Evolutionary conservation across 1,284 basidiomycete species (phyloP), one percentile per base, ranked within the genome.

Genomic region (Leccinum idahoense): DNA sequence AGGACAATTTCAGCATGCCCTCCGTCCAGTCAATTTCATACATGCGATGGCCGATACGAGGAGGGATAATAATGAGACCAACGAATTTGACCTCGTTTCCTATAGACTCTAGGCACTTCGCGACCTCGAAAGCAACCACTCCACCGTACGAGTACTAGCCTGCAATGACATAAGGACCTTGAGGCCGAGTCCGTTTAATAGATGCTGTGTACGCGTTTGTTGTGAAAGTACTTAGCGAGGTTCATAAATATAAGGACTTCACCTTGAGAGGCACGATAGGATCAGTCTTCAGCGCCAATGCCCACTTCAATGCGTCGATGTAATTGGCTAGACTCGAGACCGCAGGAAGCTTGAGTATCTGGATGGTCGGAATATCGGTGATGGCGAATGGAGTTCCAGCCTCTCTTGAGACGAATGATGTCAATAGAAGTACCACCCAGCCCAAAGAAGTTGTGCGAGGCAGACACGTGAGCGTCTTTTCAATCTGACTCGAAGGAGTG

Each of bases 141-240:
- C 79, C 80, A 57, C 81, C 81, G 59, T 78, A 81, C 56, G 77
- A 79, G 71, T 35, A 35, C 32, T 82, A 82, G 5, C 81, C 81
- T 0, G 76, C 79, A 29, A 82, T 66, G 49, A 76, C 74, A 64
- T 78, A 81, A 2, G 81, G 80, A 0, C 80, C 80, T 1, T 61
- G 65, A 6, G 79, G 77, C 58, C 77, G 76, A 5, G 70, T 66
- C 15, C 67, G 66, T 61, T 74, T 72, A 20, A 81, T 74, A 7
- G 75, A 35, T 35, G 32, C 32, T 35, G 32, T 35, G 32, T 35
- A 35, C 32, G 32, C 32, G 70, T 59, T 80, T 76, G 18, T 76
- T 72, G 7, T 69, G 65, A 59, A 76, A 71, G 26, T 68, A 66
- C 57, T 72, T 73, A 8, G 78, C 78, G 11, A 80, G 72, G 63